Evolutionary conservation across 2,329 filamentous ascomycete species (phyloP), one percentile per base, ranked within the genome.

Genomic region (Verticillium isaacii): DNA sequence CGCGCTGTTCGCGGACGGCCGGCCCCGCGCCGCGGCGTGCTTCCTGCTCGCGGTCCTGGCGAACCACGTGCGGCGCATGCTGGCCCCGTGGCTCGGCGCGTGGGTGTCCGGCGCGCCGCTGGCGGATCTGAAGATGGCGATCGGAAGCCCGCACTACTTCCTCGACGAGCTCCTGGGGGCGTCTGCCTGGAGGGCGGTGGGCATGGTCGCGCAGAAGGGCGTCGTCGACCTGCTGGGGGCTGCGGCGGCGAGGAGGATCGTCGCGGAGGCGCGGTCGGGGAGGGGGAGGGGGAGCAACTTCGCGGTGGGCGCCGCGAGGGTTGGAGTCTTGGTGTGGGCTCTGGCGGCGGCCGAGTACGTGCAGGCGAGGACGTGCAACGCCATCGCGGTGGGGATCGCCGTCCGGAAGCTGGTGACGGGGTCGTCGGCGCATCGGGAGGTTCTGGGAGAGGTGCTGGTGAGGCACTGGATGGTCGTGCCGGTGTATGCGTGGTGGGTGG

Each of bases 41-140:
- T 67, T 77, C 54, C 45, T 70, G 15, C 68, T 71, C 45, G 78
- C 78, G 58, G 70, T 76, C 17, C 62, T 78, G 14, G 52, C 73
- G 32, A 74, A 80, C 69, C 77, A 81, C 65, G 67, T 77, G 17
- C 72, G 75, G 5, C 68, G 74, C 23, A 66, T 72, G n/a, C 61
- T 78, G 0, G 52, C 60, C 12, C 74, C 72, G 7, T 70, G 64
- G 66, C 62, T 74, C 0, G 71, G 69, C 3, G 65, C 70, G 25
- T 74, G 72, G 36, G 57, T 72, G 14, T 71, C 71, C 65, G 61
- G 65, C 62, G 66, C 66, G 25, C 74, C 74, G 12, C 67, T 74
- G 60, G 74, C 71, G 32, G 68, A 68, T 63, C 71, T 77, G 65
- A 77, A 74, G 60, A 67, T 74, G 52, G 76, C 72, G n/a, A 66